Evolutionary conservation across 352 stramenopile species (phyloP).

Genomic region (Blastocystis sp.): DNA sequence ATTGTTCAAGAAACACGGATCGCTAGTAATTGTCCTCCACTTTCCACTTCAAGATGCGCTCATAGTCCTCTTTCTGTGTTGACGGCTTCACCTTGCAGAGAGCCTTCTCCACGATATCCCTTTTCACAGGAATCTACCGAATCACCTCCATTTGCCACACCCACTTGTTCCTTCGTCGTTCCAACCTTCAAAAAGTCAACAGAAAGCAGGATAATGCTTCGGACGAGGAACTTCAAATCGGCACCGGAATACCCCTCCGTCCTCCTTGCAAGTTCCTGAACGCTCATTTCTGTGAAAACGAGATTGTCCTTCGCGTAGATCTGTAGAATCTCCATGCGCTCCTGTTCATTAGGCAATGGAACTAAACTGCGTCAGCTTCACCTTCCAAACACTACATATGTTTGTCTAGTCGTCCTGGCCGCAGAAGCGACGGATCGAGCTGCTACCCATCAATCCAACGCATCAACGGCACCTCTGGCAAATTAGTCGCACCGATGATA

Average conservation of each 20-base stretch:
- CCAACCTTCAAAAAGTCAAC: not conserved
- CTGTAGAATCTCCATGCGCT: constrained; percentile 17
- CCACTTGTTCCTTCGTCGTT: not conserved
- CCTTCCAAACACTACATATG: not conserved
- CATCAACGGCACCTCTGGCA: not conserved
- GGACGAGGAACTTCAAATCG: constrained; percentile 32
- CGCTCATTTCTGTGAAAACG: not conserved
- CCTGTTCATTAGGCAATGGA: not conserved
- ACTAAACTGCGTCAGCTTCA: not conserved
- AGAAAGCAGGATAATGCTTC: constrained; percentile 10
- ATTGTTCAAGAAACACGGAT: not conserved
- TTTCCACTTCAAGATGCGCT: constrained; percentile 3
- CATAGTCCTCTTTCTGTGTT: not conserved
- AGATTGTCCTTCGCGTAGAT: not conserved
- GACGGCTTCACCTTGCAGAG: not conserved
- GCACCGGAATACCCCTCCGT: constrained; percentile 37
- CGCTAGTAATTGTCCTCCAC: not conserved
- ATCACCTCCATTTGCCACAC: not conserved
- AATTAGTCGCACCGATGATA: constrained; percentile 33
- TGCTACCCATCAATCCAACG: not conserved
- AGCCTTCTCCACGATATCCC: not conserved
- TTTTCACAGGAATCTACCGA: not conserved
- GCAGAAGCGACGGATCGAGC: constrained; percentile 4
- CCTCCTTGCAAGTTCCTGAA: not conserved
- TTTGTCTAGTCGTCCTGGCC: constrained; percentile 12